Conservation (phyloP, 805 yeast genomes). For the Saccharomycopsis olivae region DNA sequence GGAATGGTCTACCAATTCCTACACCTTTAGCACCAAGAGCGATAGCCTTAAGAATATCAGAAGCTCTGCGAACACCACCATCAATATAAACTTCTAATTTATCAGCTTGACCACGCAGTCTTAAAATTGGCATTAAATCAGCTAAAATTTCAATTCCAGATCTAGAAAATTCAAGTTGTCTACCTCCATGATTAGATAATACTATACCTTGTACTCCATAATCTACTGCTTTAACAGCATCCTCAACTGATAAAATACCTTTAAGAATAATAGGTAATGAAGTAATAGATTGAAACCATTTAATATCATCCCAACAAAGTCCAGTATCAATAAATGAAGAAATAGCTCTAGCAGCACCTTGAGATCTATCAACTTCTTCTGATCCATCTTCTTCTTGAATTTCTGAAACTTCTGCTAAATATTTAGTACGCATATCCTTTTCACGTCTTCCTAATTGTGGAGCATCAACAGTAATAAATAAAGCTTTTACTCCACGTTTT, state of each 20-base stretch:
- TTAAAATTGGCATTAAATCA: constrained; percentile 43
- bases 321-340: constrained; percentile 75
- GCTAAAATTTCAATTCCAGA: constrained; percentile 68
- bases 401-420: constrained; percentile 34
- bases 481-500: constrained; percentile 62
- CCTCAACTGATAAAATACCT: constrained; percentile 80
- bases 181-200: constrained; percentile 81
- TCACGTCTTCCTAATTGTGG: constrained; percentile 88
- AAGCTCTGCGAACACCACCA: constrained; percentile 62
- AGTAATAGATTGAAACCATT: constrained; percentile 43
- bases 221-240: constrained; percentile 62
- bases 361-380: constrained; percentile 46
- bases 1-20: constrained; percentile 58
- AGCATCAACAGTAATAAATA: constrained; percentile 87
- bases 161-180: constrained; percentile 77
- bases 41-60: constrained; percentile 54
- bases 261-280: constrained; percentile 61
- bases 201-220: constrained; percentile 72
- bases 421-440: constrained; percentile 66
- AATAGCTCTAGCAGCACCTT: constrained; percentile 82
- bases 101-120: constrained; percentile 35
- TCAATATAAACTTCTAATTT: constrained; percentile 50
- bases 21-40: constrained; percentile 65
- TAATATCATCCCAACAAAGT: constrained; percentile 55
- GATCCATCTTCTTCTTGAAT: constrained; percentile 43